Conservation (phyloP, 2,329 filamentous ascomycete genomes). For the Fusarium lyarnte region DNA sequence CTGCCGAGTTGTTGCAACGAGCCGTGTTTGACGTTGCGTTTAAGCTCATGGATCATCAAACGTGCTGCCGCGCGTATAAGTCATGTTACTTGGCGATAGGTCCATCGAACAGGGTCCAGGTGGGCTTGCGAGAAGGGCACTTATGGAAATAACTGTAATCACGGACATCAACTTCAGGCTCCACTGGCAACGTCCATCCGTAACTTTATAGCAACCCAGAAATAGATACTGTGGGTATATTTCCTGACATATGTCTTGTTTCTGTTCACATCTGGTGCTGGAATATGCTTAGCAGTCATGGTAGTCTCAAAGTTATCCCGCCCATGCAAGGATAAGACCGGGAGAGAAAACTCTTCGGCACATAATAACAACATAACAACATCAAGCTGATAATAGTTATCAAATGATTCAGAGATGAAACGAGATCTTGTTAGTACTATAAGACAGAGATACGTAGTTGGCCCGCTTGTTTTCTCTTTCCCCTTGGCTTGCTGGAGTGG, state of each 20-base stretch:
- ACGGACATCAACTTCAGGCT: not conserved
- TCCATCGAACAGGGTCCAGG: not conserved
- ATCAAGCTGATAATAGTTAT: accelerated
- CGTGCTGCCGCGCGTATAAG: not conserved
- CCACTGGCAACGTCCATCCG: accelerated
- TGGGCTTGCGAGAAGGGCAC: not conserved
- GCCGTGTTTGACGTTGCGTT: not conserved
- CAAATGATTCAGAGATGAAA: not conserved
- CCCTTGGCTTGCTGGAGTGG: no score
- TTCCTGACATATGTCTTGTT: accelerated
- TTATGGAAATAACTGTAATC: not conserved
- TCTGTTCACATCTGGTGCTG: accelerated
- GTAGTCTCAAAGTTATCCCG: accelerated
- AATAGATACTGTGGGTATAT: not conserved
- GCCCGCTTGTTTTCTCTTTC: accelerated
- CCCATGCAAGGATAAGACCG: not conserved
- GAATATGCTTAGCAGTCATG: accelerated
- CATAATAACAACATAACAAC: not conserved
- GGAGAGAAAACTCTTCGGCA: not conserved
- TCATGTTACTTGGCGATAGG: not conserved
- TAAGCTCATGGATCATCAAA: conserved; percentile 2
- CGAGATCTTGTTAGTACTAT: accelerated
- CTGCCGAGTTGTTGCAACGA: not conserved
- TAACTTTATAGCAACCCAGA: not conserved
- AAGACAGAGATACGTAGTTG: accelerated